Evolutionary conservation across 2,329 filamentous ascomycete species (phyloP).

Genomic region (Cryphonectria carpinicola): DNA sequence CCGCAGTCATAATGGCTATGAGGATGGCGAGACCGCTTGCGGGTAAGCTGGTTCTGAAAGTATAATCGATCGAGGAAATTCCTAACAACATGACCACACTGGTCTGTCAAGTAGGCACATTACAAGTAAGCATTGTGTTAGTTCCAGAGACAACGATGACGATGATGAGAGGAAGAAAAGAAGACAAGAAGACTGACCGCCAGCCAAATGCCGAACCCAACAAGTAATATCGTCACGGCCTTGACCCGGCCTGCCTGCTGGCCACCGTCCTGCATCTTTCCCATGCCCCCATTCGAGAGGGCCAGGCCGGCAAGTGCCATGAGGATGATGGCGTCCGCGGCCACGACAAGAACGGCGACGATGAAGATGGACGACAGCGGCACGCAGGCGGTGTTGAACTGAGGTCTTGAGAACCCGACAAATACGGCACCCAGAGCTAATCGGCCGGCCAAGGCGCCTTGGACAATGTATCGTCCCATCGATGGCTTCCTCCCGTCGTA

Average conservation of each 20-base stretch:
- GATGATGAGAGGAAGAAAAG: neutral
- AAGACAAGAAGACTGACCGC: slow-evolving; percentile 46
- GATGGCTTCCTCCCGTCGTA: slow-evolving; percentile 45
- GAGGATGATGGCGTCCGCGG: slow-evolving; percentile 51
- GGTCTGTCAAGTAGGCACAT: slow-evolving; percentile 42
- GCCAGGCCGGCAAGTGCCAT: slow-evolving; percentile 46
- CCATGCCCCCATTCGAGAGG: slow-evolving; percentile 42
- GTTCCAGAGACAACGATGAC: slow-evolving; percentile 17
- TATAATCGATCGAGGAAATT: slow-evolving; percentile 45
- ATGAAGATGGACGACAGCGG: slow-evolving; percentile 49
- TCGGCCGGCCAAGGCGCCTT: slow-evolving; percentile 51
- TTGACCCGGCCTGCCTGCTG: slow-evolving; percentile 41
- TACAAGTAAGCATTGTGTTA: slow-evolving; percentile 28
- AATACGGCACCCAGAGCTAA: slow-evolving; percentile 59
- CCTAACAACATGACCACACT: slow-evolving; percentile 58
- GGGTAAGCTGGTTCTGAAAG: slow-evolving; percentile 54
- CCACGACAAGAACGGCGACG: slow-evolving; percentile 50
- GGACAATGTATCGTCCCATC: slow-evolving; percentile 45
- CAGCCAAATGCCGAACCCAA: slow-evolving; percentile 57
- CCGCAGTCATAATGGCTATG: slow-evolving; percentile 45
- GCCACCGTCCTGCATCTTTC: slow-evolving; percentile 38
- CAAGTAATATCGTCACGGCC: slow-evolving; percentile 46
- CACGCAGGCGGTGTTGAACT: slow-evolving; percentile 57
- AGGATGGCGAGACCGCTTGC: slow-evolving; percentile 53
- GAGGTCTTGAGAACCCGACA: slow-evolving; percentile 56